Percentiles rank a stretch among this genome's conserved stretches.
Conservation (phyloP, 129 eudicot species). For the Ambrosia trifida region DNA sequence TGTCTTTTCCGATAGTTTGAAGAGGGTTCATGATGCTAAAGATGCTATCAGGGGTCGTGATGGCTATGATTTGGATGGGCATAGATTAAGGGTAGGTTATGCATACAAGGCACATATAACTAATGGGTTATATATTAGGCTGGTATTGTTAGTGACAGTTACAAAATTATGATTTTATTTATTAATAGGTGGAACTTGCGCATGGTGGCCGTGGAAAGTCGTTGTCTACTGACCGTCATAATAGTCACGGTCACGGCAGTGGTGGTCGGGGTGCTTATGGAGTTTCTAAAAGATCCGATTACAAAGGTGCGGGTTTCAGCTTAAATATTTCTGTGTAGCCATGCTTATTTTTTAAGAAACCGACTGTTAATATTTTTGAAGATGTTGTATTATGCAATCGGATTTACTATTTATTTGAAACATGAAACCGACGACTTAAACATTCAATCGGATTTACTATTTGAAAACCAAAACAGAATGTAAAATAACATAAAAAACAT, state of each 20-base stretch:
- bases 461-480: too few species aligned
- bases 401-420: too few species aligned
- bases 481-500: too few species aligned
- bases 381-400: too few species aligned
- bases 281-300: conserved; percentile 83
- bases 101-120: conserved; percentile 18
- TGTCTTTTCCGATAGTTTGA: too few species aligned
- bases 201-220: conserved; percentile 94
- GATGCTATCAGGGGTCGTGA: too few species aligned
- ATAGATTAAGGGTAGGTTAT: conserved; percentile 78
- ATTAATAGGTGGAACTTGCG: conserved; percentile 80
- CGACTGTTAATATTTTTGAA: too few species aligned
- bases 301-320: conserved; percentile 48
- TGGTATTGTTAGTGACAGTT: conserved; percentile 8
- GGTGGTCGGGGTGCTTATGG: conserved; percentile 79
- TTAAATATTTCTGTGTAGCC: background rate
- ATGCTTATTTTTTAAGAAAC: background rate
- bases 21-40: too few species aligned
- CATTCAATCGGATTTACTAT: too few species aligned
- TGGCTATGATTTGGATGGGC: too few species aligned
- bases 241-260: conserved; percentile 48
- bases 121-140: background rate
- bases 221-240: conserved; percentile 68
- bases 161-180: conserved; percentile 7
- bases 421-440: too few species aligned